Base-by-base conservation (phyloP, 805 yeast species). In the Kockiozyma suomiensis region DNA sequence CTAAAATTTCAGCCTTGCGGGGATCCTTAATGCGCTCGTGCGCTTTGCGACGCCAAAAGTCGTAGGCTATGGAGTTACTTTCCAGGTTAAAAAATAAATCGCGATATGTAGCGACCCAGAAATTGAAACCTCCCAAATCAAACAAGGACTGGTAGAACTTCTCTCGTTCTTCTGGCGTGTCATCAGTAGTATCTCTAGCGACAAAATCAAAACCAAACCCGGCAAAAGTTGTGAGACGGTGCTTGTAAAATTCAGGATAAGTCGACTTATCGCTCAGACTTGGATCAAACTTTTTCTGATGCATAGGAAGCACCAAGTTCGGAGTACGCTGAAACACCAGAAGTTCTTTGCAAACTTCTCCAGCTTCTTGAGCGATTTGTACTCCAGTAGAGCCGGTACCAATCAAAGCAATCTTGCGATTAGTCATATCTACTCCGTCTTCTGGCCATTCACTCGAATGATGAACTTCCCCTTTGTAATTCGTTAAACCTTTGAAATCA, bases 341-440 rank as follows among this genome's bases (percentile, higher is more conserved):
- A 28, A 69, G 53, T 37, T 47, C 40, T 17, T 56, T 52, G 28
- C 61, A 68, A 30, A 59, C 65, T 4, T 58, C 58, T 7, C 68
- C 72, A 5, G 61, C 57, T 35, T 66, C 70, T 54, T 69, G 72
- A 25, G 63, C 56, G 54, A 70, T 66, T 51, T 69, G 72, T 7
- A 70, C 72, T 3, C 75, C 75, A 8, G 73, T 62, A 8, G 75
- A 66, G 17, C 75, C 75, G 21, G 70, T 72, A 2, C 75, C 73
- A 38, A 70, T 66, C n/a, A 70, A 59, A n/a, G 66, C 72, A 37
- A 65, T 58, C 17, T 56, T 41, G 43, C 65, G 62, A 12, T 69
- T 70, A 15, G 48, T 41, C 45, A 70, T 25, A 37, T 66, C 69
- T 21, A 65, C 55, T 2, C 62, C 66, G 13, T 54, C 43, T 19